Evolutionary conservation across 2,329 filamentous ascomycete genomes (phyloP).

Genomic region (Atkinsonella texensis): DNA sequence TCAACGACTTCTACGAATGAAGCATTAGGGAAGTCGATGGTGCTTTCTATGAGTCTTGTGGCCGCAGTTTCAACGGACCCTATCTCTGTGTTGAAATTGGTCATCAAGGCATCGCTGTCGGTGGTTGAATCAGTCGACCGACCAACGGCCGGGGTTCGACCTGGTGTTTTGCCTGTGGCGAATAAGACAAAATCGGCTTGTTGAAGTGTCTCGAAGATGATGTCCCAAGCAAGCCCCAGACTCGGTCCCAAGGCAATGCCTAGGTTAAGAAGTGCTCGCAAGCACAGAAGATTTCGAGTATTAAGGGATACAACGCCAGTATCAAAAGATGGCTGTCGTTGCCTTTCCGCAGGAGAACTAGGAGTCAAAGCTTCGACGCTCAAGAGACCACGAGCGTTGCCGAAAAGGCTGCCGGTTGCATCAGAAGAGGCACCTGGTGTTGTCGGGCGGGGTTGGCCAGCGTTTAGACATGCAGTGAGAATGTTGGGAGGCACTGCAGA

Average conservation of each 20-base stretch:
- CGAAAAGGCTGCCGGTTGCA: constrained; percentile 44
- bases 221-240: constrained; percentile 73
- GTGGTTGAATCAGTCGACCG: constrained; percentile 33
- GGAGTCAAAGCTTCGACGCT: constrained; percentile 61
- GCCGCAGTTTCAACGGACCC: constrained; percentile 82
- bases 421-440: constrained; percentile 37
- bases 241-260: constrained; percentile 91
- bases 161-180: constrained; percentile 43
- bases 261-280: constrained; percentile 84
- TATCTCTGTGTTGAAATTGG: constrained; percentile 68
- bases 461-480: constrained; percentile 46
- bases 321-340: constrained; percentile 48
- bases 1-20: constrained; percentile 67
- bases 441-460: constrained; percentile 30
- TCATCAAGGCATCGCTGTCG: constrained; percentile 39
- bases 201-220: constrained; percentile 82
- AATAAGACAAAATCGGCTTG: constrained; percentile 84
- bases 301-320: constrained; percentile 48
- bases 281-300: constrained; percentile 78
- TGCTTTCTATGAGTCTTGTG: constrained; percentile 79
- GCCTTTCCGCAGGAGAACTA: constrained; percentile 45
- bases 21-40: constrained; percentile 74
- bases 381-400: constrained; percentile 59
- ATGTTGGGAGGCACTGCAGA: constrained; percentile 79
- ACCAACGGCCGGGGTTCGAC: constrained; percentile 35